Evolutionary conservation across 2,329 filamentous ascomycete species (phyloP), one percentile per base, ranked within the genome.

Genomic region (Exophiala sp.): DNA sequence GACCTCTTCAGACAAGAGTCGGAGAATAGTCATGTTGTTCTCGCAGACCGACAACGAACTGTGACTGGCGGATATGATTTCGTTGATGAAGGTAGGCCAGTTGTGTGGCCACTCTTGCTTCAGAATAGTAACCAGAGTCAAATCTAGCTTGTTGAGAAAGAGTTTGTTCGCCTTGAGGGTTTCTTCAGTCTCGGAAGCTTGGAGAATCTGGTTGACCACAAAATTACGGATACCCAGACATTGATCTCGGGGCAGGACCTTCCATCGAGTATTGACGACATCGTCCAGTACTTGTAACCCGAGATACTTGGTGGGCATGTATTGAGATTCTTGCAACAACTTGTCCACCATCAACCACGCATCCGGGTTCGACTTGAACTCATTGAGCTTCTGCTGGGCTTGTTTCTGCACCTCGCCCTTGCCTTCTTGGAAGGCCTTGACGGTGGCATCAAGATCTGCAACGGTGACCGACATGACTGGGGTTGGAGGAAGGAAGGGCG

Each of bases 71-170:
- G 88, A 86, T 63, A 98, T 89, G 70, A 98, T 98, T 75, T 98
- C 93, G 76, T 97, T 97, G 79, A 98, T 97, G 71, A 98, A 98
- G 16, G 89, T 95, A 9, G 94, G 93, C 93, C 94, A 98, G 76
- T 98, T 95, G 73, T 97, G 91, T 50, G 93, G 93, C 93, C 93
- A 98, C 72, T 98, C 93, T 73, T 98, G 93, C 78, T 98, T 98
- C 65, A 98, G 76, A 57, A 98, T 91, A 50, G 90, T 96, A 62
- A 98, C 88, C 58, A 98, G 85, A 51, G 97, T 91, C 63, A 98
- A 80, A 66, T 98, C 98, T 56, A 98, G 83, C 76, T 98, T 98
- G 79, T 97, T 97, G 65, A 98, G 77, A 53, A 98, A 81, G 27
- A 90, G 90, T 65, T 87, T 85, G 71, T 97, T 85, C 62, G 80